Evolutionary conservation across 805 yeast species (phyloP).

Genomic region (Yueomyces sinensis): DNA sequence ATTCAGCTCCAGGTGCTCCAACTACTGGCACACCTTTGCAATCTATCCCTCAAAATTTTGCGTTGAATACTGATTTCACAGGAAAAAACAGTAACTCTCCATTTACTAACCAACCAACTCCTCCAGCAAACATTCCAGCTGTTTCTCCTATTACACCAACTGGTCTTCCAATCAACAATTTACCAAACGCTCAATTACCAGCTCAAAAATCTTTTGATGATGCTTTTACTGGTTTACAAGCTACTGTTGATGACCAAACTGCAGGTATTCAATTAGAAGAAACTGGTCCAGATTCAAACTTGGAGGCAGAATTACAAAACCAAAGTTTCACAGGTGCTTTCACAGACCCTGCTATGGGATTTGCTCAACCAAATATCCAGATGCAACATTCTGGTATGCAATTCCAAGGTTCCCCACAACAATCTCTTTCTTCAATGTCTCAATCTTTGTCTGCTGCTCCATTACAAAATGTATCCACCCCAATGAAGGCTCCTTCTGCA

Average conservation of each 20-base stretch:
- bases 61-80: background rate
- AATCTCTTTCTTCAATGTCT: background rate
- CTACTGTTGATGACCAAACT: conserved; percentile 27
- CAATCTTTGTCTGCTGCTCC: conserved; percentile 2
- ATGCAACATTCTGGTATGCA: background rate
- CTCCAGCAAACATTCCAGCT: background rate
- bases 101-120: background rate
- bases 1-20: background rate
- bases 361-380: conserved; percentile 3
- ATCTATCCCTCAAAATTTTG: background rate
- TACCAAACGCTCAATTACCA: conserved; percentile 5
- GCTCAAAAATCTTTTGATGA: conserved; percentile 29
- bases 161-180: conserved; percentile 8
- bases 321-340: conserved; percentile 12
- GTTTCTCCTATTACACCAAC: conserved; percentile 4
- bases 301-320: conserved; percentile 14
- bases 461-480: conserved; percentile 2
- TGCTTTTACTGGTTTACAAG: conserved; percentile 32
- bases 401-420: background rate
- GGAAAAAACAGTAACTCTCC: background rate
- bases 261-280: conserved; percentile 17
- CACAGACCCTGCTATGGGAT: conserved; percentile 2
- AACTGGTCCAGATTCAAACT: conserved; percentile 7
- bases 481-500: too few relatives aligned
- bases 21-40: background rate